Percentiles rank a stretch among this genome's conserved stretches.
phyloP scores from a whole-genome alignment of 441 rosid species.

The Adansonia madagascariensis region DNA sequence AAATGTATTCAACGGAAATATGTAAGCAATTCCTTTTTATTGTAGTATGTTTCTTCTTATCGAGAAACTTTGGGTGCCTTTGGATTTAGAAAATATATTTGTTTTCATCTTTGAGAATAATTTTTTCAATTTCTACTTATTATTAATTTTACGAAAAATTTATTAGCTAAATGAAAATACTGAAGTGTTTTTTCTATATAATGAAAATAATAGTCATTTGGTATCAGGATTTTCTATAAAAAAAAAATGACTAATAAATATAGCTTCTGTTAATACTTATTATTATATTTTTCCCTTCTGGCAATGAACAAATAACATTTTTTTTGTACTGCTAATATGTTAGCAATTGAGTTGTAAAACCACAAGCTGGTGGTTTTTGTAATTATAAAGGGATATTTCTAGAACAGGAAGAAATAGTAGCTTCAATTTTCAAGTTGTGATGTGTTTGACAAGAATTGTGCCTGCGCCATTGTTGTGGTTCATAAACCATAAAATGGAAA shows the following conservation, averaged over 20 bases:
- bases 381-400: neutral
- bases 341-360: neutral
- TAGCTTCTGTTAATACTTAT: neutral
- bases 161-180: neutral
- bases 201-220: neutral
- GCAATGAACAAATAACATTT: neutral
- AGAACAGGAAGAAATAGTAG: neutral
- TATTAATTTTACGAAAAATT: neutral
- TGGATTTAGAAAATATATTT: neutral
- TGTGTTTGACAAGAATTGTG: neutral
- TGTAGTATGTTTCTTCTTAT: neutral
- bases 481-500: neutral
- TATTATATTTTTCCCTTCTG: neutral
- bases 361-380: neutral
- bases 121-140: neutral
- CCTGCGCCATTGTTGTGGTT: neutral
- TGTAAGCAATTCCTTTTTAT: neutral
- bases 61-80: neutral
- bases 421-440: neutral
- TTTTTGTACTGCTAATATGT: neutral
- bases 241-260: neutral
- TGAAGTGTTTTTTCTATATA: too few species aligned
- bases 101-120: neutral
- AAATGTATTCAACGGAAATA: conserved; percentile 10
- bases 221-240: neutral